These are phyloP conservation scores for Paecilomyces dactylethromorphus DNA, from an alignment of 2,329 filamentous ascomycete species.

Conservation along the genomic window DNA sequence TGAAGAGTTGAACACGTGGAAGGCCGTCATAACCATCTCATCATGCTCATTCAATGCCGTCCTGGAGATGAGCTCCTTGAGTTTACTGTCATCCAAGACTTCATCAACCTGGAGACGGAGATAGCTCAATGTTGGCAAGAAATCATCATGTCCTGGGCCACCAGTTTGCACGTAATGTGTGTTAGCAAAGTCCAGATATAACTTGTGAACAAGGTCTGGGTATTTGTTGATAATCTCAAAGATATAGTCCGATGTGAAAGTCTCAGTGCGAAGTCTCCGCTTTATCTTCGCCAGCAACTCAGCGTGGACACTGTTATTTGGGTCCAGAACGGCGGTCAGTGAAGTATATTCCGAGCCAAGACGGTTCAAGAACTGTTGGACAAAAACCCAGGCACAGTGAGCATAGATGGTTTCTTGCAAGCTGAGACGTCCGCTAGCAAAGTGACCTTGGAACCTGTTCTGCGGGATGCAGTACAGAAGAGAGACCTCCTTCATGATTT, in stretches of 20 bases:
- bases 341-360: conserved; percentile 88
- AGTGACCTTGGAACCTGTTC: conserved; percentile 89
- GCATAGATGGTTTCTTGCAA: conserved; percentile 96
- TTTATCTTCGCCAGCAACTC: conserved; percentile 91
- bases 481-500: conserved; percentile 98
- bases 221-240: conserved; percentile 93
- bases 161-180: conserved; percentile 69
- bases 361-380: conserved; percentile 96
- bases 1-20: conserved; percentile 88
- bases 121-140: conserved; percentile 64
- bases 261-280: conserved; percentile 89
- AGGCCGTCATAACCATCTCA: conserved; percentile 95
- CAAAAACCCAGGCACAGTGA: conserved; percentile 95
- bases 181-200: conserved; percentile 89
- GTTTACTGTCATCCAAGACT: conserved; percentile 66
- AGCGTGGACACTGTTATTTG: conserved; percentile 74
- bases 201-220: conserved; percentile 73
- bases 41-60: conserved; percentile 91
- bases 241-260: conserved; percentile 97
- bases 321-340: conserved; percentile 71
- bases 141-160: conserved; percentile 56
- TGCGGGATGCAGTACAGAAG: conserved; percentile 96
- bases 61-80: conserved; percentile 71
- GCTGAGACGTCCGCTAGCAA: conserved; percentile 77
- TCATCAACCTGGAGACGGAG: conserved; percentile 61